Conservation (phyloP, 1,284 basidiomycete genomes). For the Papiliotrema flavescens region DNA sequence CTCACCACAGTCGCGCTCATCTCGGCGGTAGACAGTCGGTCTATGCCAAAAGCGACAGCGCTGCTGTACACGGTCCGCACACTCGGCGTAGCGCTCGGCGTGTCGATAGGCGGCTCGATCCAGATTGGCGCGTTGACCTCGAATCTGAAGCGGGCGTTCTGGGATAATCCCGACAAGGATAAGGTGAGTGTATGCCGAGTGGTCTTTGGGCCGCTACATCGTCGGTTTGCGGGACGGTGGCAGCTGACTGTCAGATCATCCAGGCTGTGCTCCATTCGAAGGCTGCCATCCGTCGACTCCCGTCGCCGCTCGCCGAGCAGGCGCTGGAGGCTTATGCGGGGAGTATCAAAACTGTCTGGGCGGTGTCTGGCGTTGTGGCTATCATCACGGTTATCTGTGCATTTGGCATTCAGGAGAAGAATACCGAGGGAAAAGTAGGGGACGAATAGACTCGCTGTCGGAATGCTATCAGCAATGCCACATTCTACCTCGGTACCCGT, state of each 20-base stretch:
- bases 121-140: slow-evolving; percentile 40
- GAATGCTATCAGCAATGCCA: too few species aligned
- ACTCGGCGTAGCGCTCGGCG: slow-evolving; percentile 45
- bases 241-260: slow-evolving; percentile 28
- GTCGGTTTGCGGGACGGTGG: too few species aligned
- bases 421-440: slow-evolving; percentile 4
- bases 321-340: slow-evolving; percentile 43
- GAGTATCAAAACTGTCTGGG: slow-evolving; percentile 31
- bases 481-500: too few species aligned
- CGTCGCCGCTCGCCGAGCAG: slow-evolving; percentile 12
- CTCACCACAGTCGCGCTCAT: slow-evolving; percentile 38
- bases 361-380: slow-evolving; percentile 22
- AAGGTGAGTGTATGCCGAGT: neutral
- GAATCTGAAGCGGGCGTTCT: slow-evolving; percentile 16
- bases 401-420: slow-evolving; percentile 31
- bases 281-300: slow-evolving; percentile 34
- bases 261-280: slow-evolving; percentile 45
- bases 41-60: slow-evolving; percentile 49
- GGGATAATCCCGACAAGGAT: neutral
- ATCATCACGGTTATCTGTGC: slow-evolving; percentile 29
- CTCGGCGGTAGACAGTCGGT: slow-evolving; percentile 37
- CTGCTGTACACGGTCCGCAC: slow-evolving; percentile 45
- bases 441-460: too few species aligned
- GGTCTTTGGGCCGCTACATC: neutral
- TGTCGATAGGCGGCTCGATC: slow-evolving; percentile 39